Base-by-base conservation (phyloP, 2,329 filamentous ascomycete species). In the Penicillium sp. region DNA sequence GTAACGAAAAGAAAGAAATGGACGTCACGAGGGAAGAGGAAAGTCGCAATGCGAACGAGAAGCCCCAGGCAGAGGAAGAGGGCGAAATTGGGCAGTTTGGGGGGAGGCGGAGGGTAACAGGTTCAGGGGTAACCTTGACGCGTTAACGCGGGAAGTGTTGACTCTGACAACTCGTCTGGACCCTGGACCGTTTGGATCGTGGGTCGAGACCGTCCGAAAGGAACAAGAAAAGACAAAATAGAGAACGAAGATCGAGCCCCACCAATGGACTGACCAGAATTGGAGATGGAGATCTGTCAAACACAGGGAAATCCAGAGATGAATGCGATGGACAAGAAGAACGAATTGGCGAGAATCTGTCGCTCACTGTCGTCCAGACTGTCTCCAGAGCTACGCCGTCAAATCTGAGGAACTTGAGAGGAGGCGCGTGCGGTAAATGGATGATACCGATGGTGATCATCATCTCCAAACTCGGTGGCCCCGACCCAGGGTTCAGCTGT, bases 391-490 rank as follows among this genome's bases (percentile, higher is more conserved):
- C 43, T 13, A 22, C 13, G 5, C 51, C 51, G 35, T 38, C 28
- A 25, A 37, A 37, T 14, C 35, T 37, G 2, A 5, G 33, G 33
- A 14, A 33, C 30, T 33, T 33, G 10, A 11, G 48, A 52, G 33
- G 14, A n/a, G 40, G 38, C 35, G 49, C 55, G 49, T 53, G 42
- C 60, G 59, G 55, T 48, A 53, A 65, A 55, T 67, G 65, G 55
- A 69, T 66, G 67, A 68, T 66, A 60, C 60, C 22, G n/a, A 58
- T 45, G 60, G 54, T 49, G 67, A 66, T 69, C 66, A 69, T 69
- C 62, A 68, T 55, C 60, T 64, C 35, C 45, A 55, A 55, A 58
- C 40, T 55, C 35, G 49, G 59, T 56, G 58, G 6, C 26, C 25
- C 25, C 25, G 51, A 58, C 52, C 64, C 62, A 63, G 42, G 63